A percentile compares a stretch with the other conserved stretches of the same genome.
These are phyloP conservation scores for Termitomyces sp. DNA, from an alignment of 768 basidiomycete genomes.

Conservation along the genomic window DNA sequence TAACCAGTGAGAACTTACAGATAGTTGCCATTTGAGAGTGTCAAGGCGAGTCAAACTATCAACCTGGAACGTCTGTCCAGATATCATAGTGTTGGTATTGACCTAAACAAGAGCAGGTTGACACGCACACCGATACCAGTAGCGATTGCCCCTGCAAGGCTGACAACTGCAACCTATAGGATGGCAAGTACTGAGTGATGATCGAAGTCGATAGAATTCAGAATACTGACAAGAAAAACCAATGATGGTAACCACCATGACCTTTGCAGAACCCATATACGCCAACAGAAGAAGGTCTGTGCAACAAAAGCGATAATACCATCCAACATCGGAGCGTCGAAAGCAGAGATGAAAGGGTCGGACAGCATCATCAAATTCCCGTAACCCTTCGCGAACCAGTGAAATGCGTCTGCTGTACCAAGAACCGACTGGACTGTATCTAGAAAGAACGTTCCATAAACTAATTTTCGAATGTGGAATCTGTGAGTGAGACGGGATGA, in stretches of 20 bases:
- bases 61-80: constrained; percentile 1
- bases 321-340: constrained; percentile 8
- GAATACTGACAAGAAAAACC: not conserved
- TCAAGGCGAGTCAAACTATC: constrained; percentile 1
- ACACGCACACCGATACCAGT: constrained; percentile 5
- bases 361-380: constrained; percentile 3
- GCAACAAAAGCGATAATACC: constrained; percentile 8
- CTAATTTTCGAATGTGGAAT: not conserved
- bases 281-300: constrained; percentile 9
- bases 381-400: constrained; percentile 7
- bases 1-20: not conserved
- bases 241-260: constrained; percentile 3
- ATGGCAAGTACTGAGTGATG: not conserved
- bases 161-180: not conserved
- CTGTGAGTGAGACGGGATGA: not conserved
- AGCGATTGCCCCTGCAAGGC: constrained; percentile 7
- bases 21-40: constrained; percentile 9
- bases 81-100: not conserved
- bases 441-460: not conserved
- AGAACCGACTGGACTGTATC: not conserved
- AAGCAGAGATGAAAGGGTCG: constrained; percentile 8
- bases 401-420: constrained; percentile 5
- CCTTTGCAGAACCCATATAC: constrained; percentile 6
- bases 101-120: not conserved
- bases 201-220: not conserved